Conservation (phyloP, 2,329 filamentous ascomycete species). For the Fusarium algeriense region DNA sequence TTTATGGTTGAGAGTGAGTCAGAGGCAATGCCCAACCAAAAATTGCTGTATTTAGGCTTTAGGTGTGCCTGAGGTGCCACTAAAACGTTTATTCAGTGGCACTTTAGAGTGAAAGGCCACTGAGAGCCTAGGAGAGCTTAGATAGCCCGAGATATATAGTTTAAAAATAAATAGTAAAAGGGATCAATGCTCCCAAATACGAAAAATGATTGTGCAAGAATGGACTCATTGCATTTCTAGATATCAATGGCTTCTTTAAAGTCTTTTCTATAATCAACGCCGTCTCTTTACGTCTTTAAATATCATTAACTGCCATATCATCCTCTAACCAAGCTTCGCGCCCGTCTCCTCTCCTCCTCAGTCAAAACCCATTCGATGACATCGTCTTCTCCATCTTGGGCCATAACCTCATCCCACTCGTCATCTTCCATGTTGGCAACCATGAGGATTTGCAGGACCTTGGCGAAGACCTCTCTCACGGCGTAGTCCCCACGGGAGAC, state of each 20-base stretch:
- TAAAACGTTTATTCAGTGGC: conserved; percentile 32
- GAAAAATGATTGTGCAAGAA: not conserved
- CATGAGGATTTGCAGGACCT: conserved; percentile 83
- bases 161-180: too few relatives aligned
- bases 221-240: not conserved
- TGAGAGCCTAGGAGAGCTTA: not conserved
- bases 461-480: conserved; percentile 80
- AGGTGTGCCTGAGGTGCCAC: conserved; percentile 19
- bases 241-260: not conserved
- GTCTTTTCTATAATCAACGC: conserved; percentile 31
- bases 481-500: conserved; percentile 80
- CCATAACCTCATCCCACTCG: conserved; percentile 84
- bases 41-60: conserved; percentile 26
- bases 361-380: conserved; percentile 79
- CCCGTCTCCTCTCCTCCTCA: conserved; percentile 78
- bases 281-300: conserved; percentile 16
- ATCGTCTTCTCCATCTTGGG: conserved; percentile 63
- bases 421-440: conserved; percentile 96
- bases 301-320: conserved; percentile 28
- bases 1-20: conserved; percentile 42
- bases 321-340: conserved; percentile 73
- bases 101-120: conserved; percentile 5
- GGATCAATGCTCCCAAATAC: too few relatives aligned
- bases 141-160: too few relatives aligned
- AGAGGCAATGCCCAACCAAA: conserved; percentile 35